These are phyloP conservation scores for Marasmius sp. DNA, from an alignment of 1,284 basidiomycete genomes.

Conservation along the genomic window DNA sequence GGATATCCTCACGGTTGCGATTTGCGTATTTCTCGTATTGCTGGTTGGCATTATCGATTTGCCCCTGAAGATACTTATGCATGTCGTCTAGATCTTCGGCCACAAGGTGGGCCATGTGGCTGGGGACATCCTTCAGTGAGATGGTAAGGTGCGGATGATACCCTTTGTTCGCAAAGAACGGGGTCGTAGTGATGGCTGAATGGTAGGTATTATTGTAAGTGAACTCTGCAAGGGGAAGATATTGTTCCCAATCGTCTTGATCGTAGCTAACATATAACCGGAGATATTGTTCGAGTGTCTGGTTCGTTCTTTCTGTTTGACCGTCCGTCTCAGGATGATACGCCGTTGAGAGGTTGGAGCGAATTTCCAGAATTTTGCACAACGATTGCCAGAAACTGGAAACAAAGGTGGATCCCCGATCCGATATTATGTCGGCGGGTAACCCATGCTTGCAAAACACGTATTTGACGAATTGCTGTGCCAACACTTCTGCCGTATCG, in stretches of 20 bases:
- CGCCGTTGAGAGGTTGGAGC: not conserved
- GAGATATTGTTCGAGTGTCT: not conserved
- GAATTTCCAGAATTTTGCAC: not conserved
- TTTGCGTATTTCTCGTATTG: not conserved
- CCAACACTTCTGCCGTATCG: not conserved
- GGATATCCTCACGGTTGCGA: not conserved
- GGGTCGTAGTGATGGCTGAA: not conserved
- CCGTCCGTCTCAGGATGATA: slow-evolving; percentile 4
- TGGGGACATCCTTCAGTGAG: not conserved
- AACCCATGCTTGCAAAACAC: slow-evolving; percentile 3
- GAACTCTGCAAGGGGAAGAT: not conserved
- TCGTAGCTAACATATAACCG: slow-evolving; percentile 2
- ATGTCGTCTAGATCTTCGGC: not conserved
- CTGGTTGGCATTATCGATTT: not conserved
- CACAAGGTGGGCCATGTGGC: not conserved
- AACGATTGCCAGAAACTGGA: slow-evolving; percentile 6
- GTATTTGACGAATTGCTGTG: slow-evolving; percentile 1
- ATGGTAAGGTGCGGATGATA: not conserved
- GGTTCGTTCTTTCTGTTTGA: not conserved
- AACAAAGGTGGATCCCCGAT: slow-evolving; percentile 7
- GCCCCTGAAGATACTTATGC: not conserved
- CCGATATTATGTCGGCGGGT: too few species aligned
- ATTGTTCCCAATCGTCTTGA: slow-evolving; percentile 1
- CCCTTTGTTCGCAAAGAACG: slow-evolving; percentile 1
- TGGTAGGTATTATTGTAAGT: not conserved